These are phyloP conservation scores for Tribonema minus DNA, from an alignment of 108 stramenopile species.

Conservation along the genomic window DNA sequence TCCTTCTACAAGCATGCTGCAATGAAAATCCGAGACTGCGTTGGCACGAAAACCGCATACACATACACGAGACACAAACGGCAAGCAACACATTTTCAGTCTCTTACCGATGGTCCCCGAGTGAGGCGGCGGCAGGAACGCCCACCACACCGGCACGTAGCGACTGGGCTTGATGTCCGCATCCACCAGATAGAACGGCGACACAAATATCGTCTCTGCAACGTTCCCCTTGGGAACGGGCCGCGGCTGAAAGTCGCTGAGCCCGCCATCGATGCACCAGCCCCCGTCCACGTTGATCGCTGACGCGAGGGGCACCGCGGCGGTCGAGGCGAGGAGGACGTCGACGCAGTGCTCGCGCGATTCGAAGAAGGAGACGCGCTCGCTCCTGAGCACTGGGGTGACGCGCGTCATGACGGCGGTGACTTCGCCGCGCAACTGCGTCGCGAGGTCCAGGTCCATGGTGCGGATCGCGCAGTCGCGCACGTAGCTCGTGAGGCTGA, in stretches of 20 bases:
- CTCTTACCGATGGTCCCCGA: slow-evolving; percentile 36
- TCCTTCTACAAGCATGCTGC: too few relatives aligned
- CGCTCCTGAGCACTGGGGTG: neutral
- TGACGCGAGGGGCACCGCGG: neutral
- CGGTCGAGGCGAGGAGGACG: neutral
- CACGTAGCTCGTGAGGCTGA: neutral
- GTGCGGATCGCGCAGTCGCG: neutral
- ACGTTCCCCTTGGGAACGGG: too few relatives aligned
- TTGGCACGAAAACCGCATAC: too few relatives aligned
- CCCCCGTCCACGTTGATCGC: too few relatives aligned
- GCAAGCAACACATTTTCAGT: too few relatives aligned
- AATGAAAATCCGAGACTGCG: too few relatives aligned
- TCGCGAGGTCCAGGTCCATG: neutral
- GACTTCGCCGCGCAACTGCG: neutral
- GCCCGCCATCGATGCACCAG: too few relatives aligned
- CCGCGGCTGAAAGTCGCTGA: too few relatives aligned
- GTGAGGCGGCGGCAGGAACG: slow-evolving; percentile 46
- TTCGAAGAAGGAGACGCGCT: neutral
- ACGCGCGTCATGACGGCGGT: neutral
- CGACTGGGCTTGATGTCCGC: slow-evolving; percentile 50
- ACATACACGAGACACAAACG: too few relatives aligned
- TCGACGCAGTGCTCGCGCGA: neutral
- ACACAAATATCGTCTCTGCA: slow-evolving; percentile 45
- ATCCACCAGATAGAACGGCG: slow-evolving; percentile 47
- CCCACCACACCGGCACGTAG: slow-evolving; percentile 57